Evolutionary conservation across 1,139 yeast species (phyloP).

Genomic region (Scheffersomyces titani): DNA sequence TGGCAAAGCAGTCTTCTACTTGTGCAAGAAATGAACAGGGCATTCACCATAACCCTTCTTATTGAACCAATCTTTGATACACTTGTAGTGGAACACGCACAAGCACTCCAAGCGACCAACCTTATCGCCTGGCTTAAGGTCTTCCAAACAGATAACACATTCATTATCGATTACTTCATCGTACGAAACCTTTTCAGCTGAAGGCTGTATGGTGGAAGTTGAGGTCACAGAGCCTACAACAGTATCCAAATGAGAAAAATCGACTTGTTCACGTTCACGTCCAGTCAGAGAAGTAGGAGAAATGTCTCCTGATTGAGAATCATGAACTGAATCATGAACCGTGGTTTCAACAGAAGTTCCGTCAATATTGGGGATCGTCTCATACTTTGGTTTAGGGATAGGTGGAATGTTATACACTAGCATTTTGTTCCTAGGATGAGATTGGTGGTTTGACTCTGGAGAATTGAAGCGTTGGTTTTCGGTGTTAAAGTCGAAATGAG

Average conservation of each 20-base stretch:
- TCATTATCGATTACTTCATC: slow-evolving; percentile 54
- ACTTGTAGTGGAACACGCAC: slow-evolving; percentile 88
- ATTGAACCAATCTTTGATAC: slow-evolving; percentile 89
- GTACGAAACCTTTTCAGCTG: slow-evolving; percentile 19
- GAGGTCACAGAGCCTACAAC: slow-evolving; percentile 27
- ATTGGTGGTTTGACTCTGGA: slow-evolving; percentile 29
- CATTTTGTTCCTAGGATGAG: slow-evolving; percentile 69
- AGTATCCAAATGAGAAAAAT: slow-evolving; percentile 2
- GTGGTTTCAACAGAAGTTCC: slow-evolving; percentile 10
- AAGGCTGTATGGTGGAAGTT: slow-evolving; percentile 21
- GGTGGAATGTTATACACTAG: slow-evolving; percentile 75
- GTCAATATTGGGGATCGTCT: slow-evolving; percentile 25
- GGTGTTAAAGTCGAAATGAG: slow-evolving; percentile 65
- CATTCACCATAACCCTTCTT: slow-evolving; percentile 85
- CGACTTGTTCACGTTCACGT: not conserved
- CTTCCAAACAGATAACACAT: slow-evolving; percentile 93
- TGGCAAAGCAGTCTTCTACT: slow-evolving; percentile 9
- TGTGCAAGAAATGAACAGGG: slow-evolving; percentile 67
- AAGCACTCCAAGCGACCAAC: slow-evolving; percentile 93
- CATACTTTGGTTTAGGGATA: slow-evolving; percentile 44
- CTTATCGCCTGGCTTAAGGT: slow-evolving; percentile 78
- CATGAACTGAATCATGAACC: not conserved
- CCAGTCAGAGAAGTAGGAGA: not conserved
- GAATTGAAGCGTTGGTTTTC: slow-evolving; percentile 44
- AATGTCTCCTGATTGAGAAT: not conserved